Percentiles rank a stretch among this genome's conserved stretches.
Conservation (phyloP, 192 early-diverging fungal species). For the Lunasporangiospora selenospora region DNA sequence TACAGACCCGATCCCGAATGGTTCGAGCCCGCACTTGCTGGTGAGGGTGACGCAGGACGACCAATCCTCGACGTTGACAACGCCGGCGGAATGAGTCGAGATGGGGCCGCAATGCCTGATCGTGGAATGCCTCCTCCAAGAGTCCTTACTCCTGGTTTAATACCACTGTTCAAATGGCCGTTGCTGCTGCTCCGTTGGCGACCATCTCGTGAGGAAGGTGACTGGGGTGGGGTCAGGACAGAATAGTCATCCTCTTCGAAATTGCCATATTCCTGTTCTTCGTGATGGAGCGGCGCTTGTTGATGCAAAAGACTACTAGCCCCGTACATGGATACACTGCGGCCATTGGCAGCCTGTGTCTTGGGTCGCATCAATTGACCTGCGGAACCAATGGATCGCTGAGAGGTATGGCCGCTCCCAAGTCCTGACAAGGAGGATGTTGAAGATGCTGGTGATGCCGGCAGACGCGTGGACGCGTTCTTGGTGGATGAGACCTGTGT, state of each 20-base stretch:
- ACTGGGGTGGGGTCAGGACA: constrained; percentile 34
- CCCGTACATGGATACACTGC: constrained; percentile 36
- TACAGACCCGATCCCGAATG: not conserved
- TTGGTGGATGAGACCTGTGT: not conserved
- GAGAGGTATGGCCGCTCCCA: not conserved
- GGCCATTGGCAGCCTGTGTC: not conserved
- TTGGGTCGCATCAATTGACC: not conserved
- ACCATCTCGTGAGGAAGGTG: constrained; percentile 32
- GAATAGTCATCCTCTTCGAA: constrained; percentile 20
- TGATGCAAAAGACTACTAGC: constrained; percentile 6
- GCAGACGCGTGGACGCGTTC: too few species aligned
- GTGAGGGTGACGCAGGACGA: constrained; percentile 12
- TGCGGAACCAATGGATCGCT: constrained; percentile 8
- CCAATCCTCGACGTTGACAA: constrained; percentile 7
- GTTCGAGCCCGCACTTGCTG: constrained; percentile 10
- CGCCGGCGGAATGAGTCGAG: constrained; percentile 15
- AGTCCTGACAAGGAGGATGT: constrained; percentile 12
- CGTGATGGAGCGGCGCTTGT: not conserved
- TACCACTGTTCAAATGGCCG: too few species aligned
- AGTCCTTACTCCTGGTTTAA: not conserved
- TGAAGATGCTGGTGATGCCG: constrained; percentile 20
- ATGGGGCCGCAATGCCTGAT: constrained; percentile 10
- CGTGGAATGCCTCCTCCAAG: not conserved
- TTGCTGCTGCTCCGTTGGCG: too few species aligned
- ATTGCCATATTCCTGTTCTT: constrained; percentile 1